These are phyloP conservation scores for Endotrypanum monterogeii DNA, from an alignment of 208 protist genomes.

Conservation along the genomic window DNA sequence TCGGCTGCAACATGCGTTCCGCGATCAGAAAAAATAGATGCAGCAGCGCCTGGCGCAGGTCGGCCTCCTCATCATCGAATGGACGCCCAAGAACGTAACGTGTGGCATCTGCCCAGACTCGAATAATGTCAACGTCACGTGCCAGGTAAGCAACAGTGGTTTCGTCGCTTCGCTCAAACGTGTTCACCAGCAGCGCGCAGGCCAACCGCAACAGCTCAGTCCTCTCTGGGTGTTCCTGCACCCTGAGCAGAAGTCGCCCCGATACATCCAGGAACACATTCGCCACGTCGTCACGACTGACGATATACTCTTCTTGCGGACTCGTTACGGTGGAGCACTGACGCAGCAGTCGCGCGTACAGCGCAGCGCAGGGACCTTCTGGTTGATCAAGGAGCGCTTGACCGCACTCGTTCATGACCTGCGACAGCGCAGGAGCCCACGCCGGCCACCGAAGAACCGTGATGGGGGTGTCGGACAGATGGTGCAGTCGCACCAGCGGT, in stretches of 20 bases:
- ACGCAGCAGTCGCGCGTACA: slow-evolving; percentile 56
- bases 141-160: slow-evolving; percentile 47
- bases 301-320: slow-evolving; percentile 53
- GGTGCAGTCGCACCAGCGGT: slow-evolving; percentile 34
- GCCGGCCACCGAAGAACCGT: slow-evolving; percentile 50
- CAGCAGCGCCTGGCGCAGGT: slow-evolving; percentile 75
- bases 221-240: slow-evolving; percentile 31
- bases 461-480: slow-evolving; percentile 55
- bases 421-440: slow-evolving; percentile 59
- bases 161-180: slow-evolving; percentile 73
- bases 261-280: slow-evolving; percentile 52
- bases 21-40: slow-evolving; percentile 76
- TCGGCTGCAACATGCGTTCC: slow-evolving; percentile 54
- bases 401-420: slow-evolving; percentile 49
- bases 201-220: slow-evolving; percentile 56
- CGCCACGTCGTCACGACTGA: slow-evolving; percentile 34
- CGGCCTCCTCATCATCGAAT: slow-evolving; percentile 65
- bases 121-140: slow-evolving; percentile 37
- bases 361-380: slow-evolving; percentile 25
- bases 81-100: slow-evolving; percentile 46
- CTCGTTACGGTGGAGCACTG: slow-evolving; percentile 59
- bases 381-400: slow-evolving; percentile 47
- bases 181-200: slow-evolving; percentile 73
- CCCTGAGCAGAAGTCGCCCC: slow-evolving; percentile 35
- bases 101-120: slow-evolving; percentile 52